phyloP scores from a whole-genome alignment of 495 filamentous ascomycete genomes.

The Margaritispora aquatica region DNA sequence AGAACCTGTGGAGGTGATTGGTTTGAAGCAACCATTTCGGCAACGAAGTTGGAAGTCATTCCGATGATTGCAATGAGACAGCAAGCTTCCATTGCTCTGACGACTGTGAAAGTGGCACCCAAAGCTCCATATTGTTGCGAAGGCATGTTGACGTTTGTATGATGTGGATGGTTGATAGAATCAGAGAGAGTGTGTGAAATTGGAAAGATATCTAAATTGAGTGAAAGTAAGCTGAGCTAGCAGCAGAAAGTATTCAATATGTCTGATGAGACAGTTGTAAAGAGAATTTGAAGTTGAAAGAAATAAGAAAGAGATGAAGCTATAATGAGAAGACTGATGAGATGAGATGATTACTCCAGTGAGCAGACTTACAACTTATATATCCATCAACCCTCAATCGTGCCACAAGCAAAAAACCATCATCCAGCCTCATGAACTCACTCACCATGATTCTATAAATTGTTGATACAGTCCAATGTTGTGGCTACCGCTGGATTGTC shows the following conservation, averaged over 20 bases:
- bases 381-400: conserved; percentile 7
- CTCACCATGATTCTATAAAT: conserved; percentile 21
- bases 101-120: conserved; percentile 68
- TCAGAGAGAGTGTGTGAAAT: background rate
- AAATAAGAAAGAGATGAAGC: conserved; percentile 2
- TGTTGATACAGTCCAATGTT: conserved; percentile 22
- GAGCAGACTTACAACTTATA: conserved; percentile 21
- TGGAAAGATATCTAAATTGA: background rate
- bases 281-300: conserved; percentile 9
- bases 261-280: conserved; percentile 24
- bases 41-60: conserved; percentile 76
- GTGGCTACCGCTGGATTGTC: conserved; percentile 21
- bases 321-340: conserved; percentile 15
- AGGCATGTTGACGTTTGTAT: conserved; percentile 20
- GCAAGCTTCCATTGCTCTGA: conserved; percentile 62
- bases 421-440: conserved; percentile 5
- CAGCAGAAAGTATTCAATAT: conserved; percentile 22
- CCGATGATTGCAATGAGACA: conserved; percentile 76
- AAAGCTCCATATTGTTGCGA: conserved; percentile 57
- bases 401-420: conserved; percentile 4
- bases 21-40: conserved; percentile 59
- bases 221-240: conserved; percentile 17
- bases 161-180: background rate
- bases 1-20: conserved; percentile 63
- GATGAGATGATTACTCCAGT: conserved; percentile 16